These are phyloP conservation scores for Pseudogymnoascus sp. DNA, from an alignment of 2,329 filamentous ascomycete species.

Conservation along the genomic window DNA sequence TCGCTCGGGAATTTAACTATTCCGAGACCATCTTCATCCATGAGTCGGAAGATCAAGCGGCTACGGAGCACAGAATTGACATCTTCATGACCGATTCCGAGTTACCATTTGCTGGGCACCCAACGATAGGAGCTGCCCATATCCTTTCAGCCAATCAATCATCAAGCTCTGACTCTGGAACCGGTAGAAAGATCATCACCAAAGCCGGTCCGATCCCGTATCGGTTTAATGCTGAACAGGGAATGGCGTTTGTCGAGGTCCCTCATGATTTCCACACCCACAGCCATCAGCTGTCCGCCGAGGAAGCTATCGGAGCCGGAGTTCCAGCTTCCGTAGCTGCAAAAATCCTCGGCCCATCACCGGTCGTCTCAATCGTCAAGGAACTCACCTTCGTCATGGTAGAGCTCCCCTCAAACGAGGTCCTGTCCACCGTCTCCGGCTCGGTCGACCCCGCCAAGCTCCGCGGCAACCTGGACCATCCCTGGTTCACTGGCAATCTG, in stretches of 20 bases:
- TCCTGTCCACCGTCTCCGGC: slow-evolving; percentile 22
- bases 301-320: slow-evolving; percentile 25
- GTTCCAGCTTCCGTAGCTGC: slow-evolving; percentile 24
- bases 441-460: slow-evolving; percentile 37
- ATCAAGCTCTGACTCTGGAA: slow-evolving; percentile 21
- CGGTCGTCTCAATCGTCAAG: slow-evolving; percentile 55
- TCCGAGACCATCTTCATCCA: slow-evolving; percentile 58
- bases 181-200: slow-evolving; percentile 36
- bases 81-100: slow-evolving; percentile 51
- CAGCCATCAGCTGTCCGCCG: slow-evolving; percentile 29
- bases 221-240: slow-evolving; percentile 29
- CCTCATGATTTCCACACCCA: slow-evolving; percentile 63
- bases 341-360: slow-evolving; percentile 33
- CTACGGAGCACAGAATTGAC: slow-evolving; percentile 41
- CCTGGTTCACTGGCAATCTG: neutral
- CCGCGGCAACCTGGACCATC: slow-evolving; percentile 28
- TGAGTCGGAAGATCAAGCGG: slow-evolving; percentile 26
- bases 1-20: slow-evolving; percentile 57
- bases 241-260: slow-evolving; percentile 52
- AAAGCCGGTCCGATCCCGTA: slow-evolving; percentile 52
- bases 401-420: slow-evolving; percentile 51
- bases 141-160: slow-evolving; percentile 33
- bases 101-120: slow-evolving; percentile 56
- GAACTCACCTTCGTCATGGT: slow-evolving; percentile 69
- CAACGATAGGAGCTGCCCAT: slow-evolving; percentile 50